Conservation (phyloP, 441 rosid species). For the Gossypium schwendimanii region DNA sequence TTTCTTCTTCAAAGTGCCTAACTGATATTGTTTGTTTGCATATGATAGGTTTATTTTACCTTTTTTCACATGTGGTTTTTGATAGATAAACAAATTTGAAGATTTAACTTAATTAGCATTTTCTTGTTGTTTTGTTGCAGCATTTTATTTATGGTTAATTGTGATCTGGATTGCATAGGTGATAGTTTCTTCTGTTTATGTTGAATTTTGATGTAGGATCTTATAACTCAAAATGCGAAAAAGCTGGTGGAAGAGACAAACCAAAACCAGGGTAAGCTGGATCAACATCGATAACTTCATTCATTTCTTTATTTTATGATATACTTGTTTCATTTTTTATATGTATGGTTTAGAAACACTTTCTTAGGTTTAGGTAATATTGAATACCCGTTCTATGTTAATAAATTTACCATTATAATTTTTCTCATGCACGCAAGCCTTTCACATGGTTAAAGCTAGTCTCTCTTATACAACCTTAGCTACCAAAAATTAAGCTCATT, state of each 20-base stretch:
- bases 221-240: constrained; percentile 15
- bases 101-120: not conserved
- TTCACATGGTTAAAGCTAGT: not conserved
- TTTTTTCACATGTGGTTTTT: not conserved
- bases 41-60: not conserved
- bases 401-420: not conserved
- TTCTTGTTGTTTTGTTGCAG: not conserved
- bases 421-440: not conserved
- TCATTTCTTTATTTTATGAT: not conserved
- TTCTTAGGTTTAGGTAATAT: not conserved
- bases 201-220: constrained; percentile 26
- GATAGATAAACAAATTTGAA: not conserved
- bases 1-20: too few species aligned
- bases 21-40: not conserved
- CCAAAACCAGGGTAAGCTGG: constrained; percentile 28
- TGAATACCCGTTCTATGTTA: not conserved
- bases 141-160: not conserved
- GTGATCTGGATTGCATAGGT: not conserved
- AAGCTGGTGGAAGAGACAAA: constrained; percentile 13
- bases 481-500: not conserved
- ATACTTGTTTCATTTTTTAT: not conserved
- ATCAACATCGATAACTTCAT: not conserved
- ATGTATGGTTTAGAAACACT: not conserved
- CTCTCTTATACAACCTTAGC: not conserved
- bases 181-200: constrained; percentile 5